Evolutionary conservation across 179 eudicot species (phyloP), one percentile per base, ranked within the genome.

Genomic region (Spinacia oleracea): DNA sequence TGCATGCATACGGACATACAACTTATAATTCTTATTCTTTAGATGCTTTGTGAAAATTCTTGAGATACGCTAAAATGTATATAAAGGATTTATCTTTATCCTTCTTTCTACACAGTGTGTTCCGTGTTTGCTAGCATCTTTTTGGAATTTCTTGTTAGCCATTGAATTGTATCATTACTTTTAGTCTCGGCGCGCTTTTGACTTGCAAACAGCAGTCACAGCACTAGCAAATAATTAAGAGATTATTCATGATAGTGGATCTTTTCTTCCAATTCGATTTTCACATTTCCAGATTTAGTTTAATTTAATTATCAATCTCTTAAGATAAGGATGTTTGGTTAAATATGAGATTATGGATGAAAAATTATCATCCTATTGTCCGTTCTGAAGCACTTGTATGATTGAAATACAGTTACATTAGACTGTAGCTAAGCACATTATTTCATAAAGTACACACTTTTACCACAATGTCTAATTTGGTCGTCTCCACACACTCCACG

Each of bases 1-100:
- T 45, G 69, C 69, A 70, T 78, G 66, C 75, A 70, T 70, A 56
- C 23, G 27, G 65, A 69, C 75, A 56, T 55, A 29, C 64, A 78
- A 51, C 40, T 34, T 32, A 25, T 35, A 48, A 32, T 59, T 72
- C 64, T 74, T 60, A 50, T 32, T 62, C 43, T 45, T 46, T 11
- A 31, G 20, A n/a, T 35, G 12, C n/a, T 25, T 11, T 23, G 12
- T 25, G 38, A 29, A 50, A 40, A 70, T 70, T 43, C 50, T 79
- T 72, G 12, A 25, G 23, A 79, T 63, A 72, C 72, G 72, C 65
- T 81, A 23, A 48, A 35, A 3, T 76, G 66, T 75, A 59, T 48
- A 34, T 32, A 42, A 29, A 68, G 31, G 71, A 6, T 8, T 43
- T 70, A 67, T 71, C 8, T 35, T 76, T 76, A 51, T 70, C 50